These are phyloP conservation scores for Umbellularia californica DNA, from an alignment of 164 flowering plant species.

Conservation along the genomic window DNA sequence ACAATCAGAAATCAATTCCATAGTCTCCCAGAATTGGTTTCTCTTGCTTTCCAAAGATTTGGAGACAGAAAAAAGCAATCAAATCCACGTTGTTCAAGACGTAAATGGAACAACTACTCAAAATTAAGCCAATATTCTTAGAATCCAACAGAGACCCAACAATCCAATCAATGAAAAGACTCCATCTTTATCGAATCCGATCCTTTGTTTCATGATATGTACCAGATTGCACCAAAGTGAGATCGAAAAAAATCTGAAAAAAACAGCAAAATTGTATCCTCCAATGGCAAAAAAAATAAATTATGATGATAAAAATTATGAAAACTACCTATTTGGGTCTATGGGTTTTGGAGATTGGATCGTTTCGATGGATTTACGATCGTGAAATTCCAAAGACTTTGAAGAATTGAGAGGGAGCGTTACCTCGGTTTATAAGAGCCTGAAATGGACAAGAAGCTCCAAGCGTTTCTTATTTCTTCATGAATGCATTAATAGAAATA, in stretches of 20 bases:
- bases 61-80: neutral
- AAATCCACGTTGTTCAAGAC: neutral
- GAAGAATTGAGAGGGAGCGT: neutral
- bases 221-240: constrained; percentile 2
- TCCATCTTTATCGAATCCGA: constrained; percentile 2
- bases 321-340: neutral
- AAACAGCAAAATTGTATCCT: neutral
- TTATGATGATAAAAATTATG: neutral
- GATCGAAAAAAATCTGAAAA: neutral
- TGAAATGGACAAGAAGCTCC: constrained; percentile 2
- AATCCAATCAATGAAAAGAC: neutral
- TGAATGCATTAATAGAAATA: too few relatives aligned
- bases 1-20: neutral
- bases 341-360: too few relatives aligned
- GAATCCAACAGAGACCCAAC: constrained; percentile 4
- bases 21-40: neutral
- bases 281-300: too few relatives aligned
- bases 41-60: neutral
- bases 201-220: constrained; percentile 7
- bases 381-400: neutral
- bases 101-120: neutral
- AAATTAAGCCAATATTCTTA: constrained; percentile 9
- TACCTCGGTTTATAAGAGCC: neutral
- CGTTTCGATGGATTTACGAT: too few relatives aligned
- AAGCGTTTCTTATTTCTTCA: constrained; percentile 1